phyloP scores from a whole-genome alignment of 2,329 filamentous ascomycete genomes.

The Leptographium galeiforme region DNA sequence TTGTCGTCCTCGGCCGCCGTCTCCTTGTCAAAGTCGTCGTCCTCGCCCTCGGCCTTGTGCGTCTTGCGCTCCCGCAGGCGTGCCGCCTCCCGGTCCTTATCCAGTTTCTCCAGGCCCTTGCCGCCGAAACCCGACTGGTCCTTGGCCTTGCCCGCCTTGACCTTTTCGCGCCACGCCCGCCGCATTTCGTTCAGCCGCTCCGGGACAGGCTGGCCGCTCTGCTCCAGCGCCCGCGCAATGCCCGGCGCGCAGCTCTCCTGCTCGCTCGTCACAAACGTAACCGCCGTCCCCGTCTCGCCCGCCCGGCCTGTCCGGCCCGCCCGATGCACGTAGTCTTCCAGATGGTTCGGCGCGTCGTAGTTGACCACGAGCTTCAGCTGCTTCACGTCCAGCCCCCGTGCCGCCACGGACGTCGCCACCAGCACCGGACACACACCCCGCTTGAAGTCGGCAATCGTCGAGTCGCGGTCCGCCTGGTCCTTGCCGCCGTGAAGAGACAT shows the following conservation, averaged over 20 bases:
- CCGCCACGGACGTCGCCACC: constrained; percentile 89
- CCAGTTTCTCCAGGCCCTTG: constrained; percentile 82
- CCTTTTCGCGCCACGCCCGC: constrained; percentile 71
- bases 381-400: constrained; percentile 89
- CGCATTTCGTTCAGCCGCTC: constrained; percentile 52
- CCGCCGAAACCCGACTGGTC: constrained; percentile 84
- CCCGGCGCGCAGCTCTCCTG: constrained; percentile 85
- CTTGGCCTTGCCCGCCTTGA: constrained; percentile 85
- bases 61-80: constrained; percentile 77
- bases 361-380: constrained; percentile 93
- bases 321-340: constrained; percentile 94
- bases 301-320: constrained; percentile 88
- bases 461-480: constrained; percentile 85
- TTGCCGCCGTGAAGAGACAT: constrained; percentile 92
- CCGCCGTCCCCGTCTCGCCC: constrained; percentile 85
- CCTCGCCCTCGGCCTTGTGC: constrained; percentile 75
- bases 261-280: constrained; percentile 84
- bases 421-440: constrained; percentile 78
- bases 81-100: constrained; percentile 79
- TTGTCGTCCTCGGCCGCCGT: constrained; percentile 50
- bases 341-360: constrained; percentile 83
- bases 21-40: constrained; percentile 62
- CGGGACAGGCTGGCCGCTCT: constrained; percentile 76
- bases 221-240: constrained; percentile 80
- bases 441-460: constrained; percentile 88